These are phyloP conservation scores for Vicia villosa DNA, from an alignment of 306 rosid species.

Conservation along the genomic window DNA sequence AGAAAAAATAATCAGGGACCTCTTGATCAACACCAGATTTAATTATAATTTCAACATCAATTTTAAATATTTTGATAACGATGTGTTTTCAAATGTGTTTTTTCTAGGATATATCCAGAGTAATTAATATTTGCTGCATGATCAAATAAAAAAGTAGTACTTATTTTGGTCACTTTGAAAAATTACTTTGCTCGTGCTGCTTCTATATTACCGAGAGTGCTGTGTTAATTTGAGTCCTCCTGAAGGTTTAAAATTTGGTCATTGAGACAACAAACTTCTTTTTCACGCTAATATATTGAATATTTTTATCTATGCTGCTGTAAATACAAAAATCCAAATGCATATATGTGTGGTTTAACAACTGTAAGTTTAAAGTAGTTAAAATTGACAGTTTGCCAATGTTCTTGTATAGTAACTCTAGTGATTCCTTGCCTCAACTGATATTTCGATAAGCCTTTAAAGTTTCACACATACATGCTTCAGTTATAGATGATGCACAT, in stretches of 20 bases:
- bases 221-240: constrained; percentile 2
- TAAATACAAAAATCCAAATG: constrained; percentile 17
- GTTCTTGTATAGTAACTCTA: no score
- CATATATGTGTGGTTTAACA: no score
- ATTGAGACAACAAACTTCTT: constrained; percentile 7
- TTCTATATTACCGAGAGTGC: constrained; percentile 16
- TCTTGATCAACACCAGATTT: constrained; percentile 9
- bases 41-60: constrained; percentile 15
- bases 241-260: constrained; percentile 9
- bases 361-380: no score
- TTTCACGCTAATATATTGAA: constrained; percentile 1
- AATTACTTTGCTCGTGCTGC: constrained; percentile 1
- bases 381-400: no score
- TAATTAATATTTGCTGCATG: background rate
- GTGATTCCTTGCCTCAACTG: no score
- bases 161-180: constrained; percentile 13
- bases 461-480: constrained; percentile 38
- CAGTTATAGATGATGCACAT: no score
- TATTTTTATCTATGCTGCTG: constrained; percentile 4
- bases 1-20: constrained; percentile 1
- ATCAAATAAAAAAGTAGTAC: constrained; percentile 16
- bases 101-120: background rate
- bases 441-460: constrained; percentile 2
- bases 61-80: constrained; percentile 12
- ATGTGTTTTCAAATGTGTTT: constrained; percentile 11